Evolutionary conservation across 1,139 yeast genomes (phyloP).

Genomic region (Blastobotrys capitulatus): DNA sequence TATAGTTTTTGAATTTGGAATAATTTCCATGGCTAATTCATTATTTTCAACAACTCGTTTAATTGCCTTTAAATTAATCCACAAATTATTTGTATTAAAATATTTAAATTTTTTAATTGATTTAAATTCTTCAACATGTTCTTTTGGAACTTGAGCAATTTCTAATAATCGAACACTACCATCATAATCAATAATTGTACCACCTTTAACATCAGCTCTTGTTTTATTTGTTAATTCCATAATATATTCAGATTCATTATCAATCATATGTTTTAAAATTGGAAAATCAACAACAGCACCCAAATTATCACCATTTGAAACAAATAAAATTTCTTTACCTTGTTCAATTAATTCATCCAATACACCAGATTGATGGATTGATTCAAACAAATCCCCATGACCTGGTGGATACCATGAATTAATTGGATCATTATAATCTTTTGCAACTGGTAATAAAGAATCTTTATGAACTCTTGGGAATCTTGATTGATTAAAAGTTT

Average conservation of each 20-base stretch:
- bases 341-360: slow-evolving; percentile 83
- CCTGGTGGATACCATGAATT: slow-evolving; percentile 99
- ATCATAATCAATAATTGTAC: slow-evolving; percentile 93
- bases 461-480: slow-evolving; percentile 95
- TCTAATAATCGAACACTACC: slow-evolving; percentile 93
- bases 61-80: slow-evolving; percentile 94
- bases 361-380: slow-evolving; percentile 85
- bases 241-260: slow-evolving; percentile 85
- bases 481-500: slow-evolving; percentile 94
- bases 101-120: slow-evolving; percentile 96
- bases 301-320: slow-evolving; percentile 95
- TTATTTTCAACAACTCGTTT: slow-evolving; percentile 85
- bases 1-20: slow-evolving; percentile 87
- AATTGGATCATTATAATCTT: slow-evolving; percentile 62
- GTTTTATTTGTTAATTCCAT: slow-evolving; percentile 99
- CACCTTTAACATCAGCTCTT: slow-evolving; percentile 99
- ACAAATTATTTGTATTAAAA: slow-evolving; percentile 95
- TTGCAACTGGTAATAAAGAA: slow-evolving; percentile 90
- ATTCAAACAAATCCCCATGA: slow-evolving; percentile 95
- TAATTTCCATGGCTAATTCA: slow-evolving; percentile 84
- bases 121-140: slow-evolving; percentile 97
- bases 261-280: slow-evolving; percentile 88
- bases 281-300: slow-evolving; percentile 97
- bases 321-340: slow-evolving; percentile 92
- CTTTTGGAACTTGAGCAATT: slow-evolving; percentile 98